phyloP scores from a whole-genome alignment of 805 yeast genomes.

The Kregervanrija pseudodelftensis region DNA sequence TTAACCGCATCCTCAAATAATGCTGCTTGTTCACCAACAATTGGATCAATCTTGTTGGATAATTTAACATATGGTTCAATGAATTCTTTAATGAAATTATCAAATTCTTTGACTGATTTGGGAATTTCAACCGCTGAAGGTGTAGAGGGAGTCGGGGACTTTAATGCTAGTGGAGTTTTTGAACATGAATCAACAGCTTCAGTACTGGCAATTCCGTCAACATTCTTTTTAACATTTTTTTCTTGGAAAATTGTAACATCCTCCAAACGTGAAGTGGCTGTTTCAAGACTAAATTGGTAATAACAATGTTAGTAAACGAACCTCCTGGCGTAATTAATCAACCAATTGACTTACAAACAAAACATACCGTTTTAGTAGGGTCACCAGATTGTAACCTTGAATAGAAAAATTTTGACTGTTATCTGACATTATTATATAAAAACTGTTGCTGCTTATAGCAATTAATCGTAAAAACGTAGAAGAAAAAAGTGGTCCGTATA shows the following conservation, averaged over 20 bases:
- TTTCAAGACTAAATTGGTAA: slow-evolving; percentile 56
- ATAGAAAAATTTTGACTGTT: slow-evolving; percentile 35
- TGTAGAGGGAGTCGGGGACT: slow-evolving; percentile 13
- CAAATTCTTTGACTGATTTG: slow-evolving; percentile 45
- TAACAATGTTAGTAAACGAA: neutral
- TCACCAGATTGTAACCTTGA: slow-evolving; percentile 83
- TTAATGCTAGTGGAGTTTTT: neutral
- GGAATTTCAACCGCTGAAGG: slow-evolving; percentile 26
- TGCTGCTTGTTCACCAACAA: slow-evolving; percentile 50
- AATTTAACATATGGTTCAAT: slow-evolving; percentile 53
- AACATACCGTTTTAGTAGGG: slow-evolving; percentile 59
- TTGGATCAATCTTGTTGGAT: slow-evolving; percentile 48
- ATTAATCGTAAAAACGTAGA: neutral
- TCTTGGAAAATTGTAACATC: slow-evolving; percentile 80
- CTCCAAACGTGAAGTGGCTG: slow-evolving; percentile 88
- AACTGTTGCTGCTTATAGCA: neutral
- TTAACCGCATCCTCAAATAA: slow-evolving; percentile 46
- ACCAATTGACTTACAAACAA: no score
- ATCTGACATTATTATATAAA: neutral
- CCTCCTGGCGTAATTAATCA: neutral
- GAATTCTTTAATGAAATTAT: slow-evolving; percentile 41
- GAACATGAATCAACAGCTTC: slow-evolving; percentile 7
- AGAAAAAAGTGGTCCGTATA: neutral
- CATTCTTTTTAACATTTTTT: slow-evolving; percentile 32
- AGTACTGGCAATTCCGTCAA: slow-evolving; percentile 9